These are phyloP conservation scores for Jacaranda mimosifolia DNA, from an alignment of 257 asterid species.

Conservation along the genomic window DNA sequence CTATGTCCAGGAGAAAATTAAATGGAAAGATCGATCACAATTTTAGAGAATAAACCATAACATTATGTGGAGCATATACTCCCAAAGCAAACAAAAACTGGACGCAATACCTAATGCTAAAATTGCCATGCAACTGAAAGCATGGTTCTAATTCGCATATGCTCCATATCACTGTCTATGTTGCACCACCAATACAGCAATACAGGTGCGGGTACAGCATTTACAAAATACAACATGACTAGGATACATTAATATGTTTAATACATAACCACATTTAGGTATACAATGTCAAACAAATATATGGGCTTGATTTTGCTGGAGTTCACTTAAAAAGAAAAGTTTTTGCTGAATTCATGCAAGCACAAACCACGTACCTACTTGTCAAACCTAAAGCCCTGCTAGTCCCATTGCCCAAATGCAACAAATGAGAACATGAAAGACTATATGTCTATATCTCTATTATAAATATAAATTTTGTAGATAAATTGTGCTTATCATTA, in stretches of 20 bases:
- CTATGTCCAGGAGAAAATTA: no score
- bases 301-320: slow-evolving; percentile 3
- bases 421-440: not conserved
- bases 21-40: no score
- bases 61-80: not conserved
- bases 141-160: no score
- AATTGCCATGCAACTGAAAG: no score
- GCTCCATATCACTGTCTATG: no score
- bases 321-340: not conserved
- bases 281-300: not conserved
- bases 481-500: not conserved
- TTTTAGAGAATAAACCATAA: no score
- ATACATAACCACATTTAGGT: no score
- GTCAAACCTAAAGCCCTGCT: not conserved
- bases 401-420: not conserved
- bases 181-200: not conserved
- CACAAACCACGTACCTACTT: no score
- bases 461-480: no score
- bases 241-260: not conserved
- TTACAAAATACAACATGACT: not conserved
- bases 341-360: not conserved
- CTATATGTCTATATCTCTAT: not conserved
- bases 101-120: not conserved
- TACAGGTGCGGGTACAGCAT: not conserved
- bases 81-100: not conserved